These are phyloP conservation scores for Lachancea sp. DNA, from an alignment of 805 yeast genomes.

Conservation along the genomic window DNA sequence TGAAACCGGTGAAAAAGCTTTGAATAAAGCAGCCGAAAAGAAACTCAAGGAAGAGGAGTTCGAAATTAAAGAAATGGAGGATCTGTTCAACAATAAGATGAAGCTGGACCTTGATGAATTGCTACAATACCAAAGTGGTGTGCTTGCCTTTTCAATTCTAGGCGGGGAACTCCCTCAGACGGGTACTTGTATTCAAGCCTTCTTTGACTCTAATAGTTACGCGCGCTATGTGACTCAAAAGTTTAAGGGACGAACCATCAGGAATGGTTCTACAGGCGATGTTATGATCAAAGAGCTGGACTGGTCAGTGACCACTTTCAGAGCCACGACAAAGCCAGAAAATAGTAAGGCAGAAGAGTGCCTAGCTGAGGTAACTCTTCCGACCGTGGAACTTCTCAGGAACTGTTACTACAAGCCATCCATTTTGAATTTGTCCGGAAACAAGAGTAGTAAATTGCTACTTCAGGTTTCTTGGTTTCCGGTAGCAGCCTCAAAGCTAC, in stretches of 20 bases:
- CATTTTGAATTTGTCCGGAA: constrained; percentile 48
- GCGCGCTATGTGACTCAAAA: constrained; percentile 53
- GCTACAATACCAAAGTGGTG: constrained; percentile 61
- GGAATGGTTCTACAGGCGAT: constrained; percentile 57
- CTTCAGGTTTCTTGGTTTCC: constrained; percentile 78
- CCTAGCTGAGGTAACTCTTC: constrained; percentile 55
- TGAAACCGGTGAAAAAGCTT: constrained; percentile 32
- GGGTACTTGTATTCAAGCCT: constrained; percentile 65
- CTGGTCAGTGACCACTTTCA: constrained; percentile 58
- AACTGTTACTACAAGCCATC: constrained; percentile 59
- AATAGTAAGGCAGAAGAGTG: constrained; percentile 51
- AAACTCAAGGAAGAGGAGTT: constrained; percentile 27
- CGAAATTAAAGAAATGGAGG: constrained; percentile 34
- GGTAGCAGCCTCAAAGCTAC: constrained; percentile 49
- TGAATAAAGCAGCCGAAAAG: constrained; percentile 26
- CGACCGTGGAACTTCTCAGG: constrained; percentile 59
- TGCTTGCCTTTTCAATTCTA: constrained; percentile 59
- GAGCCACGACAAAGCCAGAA: constrained; percentile 50
- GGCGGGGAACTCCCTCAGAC: constrained; percentile 50
- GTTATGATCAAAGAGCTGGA: constrained; percentile 70
- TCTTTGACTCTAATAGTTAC: constrained; percentile 69
- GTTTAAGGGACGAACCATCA: constrained; percentile 33
- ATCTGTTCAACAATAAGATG: constrained; percentile 36
- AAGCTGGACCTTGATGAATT: constrained; percentile 56
- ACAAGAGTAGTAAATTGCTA: constrained; percentile 46